Evolutionary conservation across 768 basidiomycete species (phyloP).

Genomic region (Amanita molliuscula): DNA sequence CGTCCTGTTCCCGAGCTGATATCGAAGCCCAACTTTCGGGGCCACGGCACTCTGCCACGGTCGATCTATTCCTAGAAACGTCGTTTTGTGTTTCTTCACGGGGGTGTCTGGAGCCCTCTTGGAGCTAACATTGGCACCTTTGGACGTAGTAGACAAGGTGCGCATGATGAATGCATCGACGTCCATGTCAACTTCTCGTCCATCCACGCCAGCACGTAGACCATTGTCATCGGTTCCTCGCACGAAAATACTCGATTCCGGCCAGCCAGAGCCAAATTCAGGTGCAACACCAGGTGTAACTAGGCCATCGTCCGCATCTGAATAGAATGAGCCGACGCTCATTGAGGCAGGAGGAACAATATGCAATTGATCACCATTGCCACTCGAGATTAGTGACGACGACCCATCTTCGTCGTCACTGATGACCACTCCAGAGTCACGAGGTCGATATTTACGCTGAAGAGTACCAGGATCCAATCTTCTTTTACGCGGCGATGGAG

Average conservation of each 20-base stretch:
- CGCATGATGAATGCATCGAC: constrained; percentile 67
- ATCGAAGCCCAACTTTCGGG: constrained; percentile 46
- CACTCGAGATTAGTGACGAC: constrained; percentile 13
- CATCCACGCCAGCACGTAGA: not conserved
- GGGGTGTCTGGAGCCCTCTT: constrained; percentile 75
- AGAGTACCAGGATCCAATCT: constrained; percentile 24
- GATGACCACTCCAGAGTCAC: constrained; percentile 55
- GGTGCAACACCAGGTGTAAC: constrained; percentile 58
- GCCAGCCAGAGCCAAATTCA: constrained; percentile 52
- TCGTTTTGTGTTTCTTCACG: constrained; percentile 63
- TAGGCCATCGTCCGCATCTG: constrained; percentile 54
- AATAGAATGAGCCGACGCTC: constrained; percentile 50
- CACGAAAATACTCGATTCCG: constrained; percentile 30
- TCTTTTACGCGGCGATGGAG: constrained; percentile 45
- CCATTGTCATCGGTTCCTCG: constrained; percentile 29
- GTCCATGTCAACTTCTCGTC: constrained; percentile 15
- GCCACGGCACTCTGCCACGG: constrained; percentile 80
- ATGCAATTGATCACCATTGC: constrained; percentile 16
- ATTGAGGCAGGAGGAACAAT: constrained; percentile 50
- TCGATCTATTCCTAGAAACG: constrained; percentile 43
- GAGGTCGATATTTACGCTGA: constrained; percentile 60
- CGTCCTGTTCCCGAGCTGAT: constrained; percentile 36
- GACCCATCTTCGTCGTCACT: constrained; percentile 47
- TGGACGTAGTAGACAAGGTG: constrained; percentile 50
- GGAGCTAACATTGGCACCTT: constrained; percentile 28